Percentiles rank a stretch among this genome's conserved stretches.
Evolutionary conservation across 2,329 filamentous ascomycete species (phyloP).

Genomic region (Tolypocladium endophyticum): DNA sequence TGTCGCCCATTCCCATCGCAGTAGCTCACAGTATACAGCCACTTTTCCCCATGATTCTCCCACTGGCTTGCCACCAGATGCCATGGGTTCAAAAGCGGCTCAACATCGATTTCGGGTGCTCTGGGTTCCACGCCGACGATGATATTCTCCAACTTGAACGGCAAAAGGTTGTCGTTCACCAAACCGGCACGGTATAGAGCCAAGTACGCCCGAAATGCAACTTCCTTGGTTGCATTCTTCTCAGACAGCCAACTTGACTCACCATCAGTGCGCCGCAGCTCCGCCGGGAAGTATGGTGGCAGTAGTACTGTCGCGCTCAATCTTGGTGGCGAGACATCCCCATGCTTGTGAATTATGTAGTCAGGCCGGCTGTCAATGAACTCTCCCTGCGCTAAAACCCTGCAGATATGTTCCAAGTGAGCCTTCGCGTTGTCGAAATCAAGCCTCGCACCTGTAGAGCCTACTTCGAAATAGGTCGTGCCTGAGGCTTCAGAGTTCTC

Average conservation of each 20-base stretch:
- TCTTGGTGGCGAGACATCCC: conserved; percentile 13
- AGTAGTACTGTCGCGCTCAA: conserved; percentile 55
- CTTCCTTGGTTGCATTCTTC: conserved; percentile 65
- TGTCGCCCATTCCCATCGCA: conserved; percentile 17
- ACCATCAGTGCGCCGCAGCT: conserved; percentile 15
- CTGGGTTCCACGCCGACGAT: conserved; percentile 27
- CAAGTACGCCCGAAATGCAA: conserved; percentile 70
- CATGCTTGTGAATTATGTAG: conserved; percentile 44
- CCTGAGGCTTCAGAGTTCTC: conserved; percentile 30
- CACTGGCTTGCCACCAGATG: conserved; percentile 29
- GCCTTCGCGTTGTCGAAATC: conserved; percentile 61
- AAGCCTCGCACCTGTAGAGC: conserved; percentile 48
- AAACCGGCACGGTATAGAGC: conserved; percentile 59
- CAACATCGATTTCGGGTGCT: conserved; percentile 21
- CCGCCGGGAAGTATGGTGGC: conserved; percentile 55
- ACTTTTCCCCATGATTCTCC: conserved; percentile 13
- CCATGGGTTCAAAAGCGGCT: conserved; percentile 37
- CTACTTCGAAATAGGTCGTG: conserved; percentile 21
- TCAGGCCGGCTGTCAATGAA: conserved; percentile 58
- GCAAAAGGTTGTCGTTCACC: conserved; percentile 69
- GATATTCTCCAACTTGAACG: conserved; percentile 36
- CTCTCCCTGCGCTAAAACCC: conserved; percentile 41
- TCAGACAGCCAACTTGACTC: conserved; percentile 55
- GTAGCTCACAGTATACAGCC: conserved; percentile 21
- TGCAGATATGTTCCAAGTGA: conserved; percentile 80